Percentiles rank a stretch among this genome's conserved stretches.
These are phyloP conservation scores for Pichia membranifaciens DNA, from an alignment of 805 yeast genomes.

Conservation along the genomic window DNA sequence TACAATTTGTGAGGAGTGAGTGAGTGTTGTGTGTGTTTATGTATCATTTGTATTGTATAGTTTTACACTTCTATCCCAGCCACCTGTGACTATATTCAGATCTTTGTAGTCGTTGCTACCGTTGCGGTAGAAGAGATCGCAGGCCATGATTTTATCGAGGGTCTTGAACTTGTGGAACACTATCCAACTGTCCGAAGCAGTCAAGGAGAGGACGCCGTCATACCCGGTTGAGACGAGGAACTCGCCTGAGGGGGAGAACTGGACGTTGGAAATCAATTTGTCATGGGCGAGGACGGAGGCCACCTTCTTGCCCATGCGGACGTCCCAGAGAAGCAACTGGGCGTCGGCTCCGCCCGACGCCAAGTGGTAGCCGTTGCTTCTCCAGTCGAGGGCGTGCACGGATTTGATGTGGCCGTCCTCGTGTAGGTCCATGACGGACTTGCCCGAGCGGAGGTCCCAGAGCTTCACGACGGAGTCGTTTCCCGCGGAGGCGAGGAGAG, in stretches of 20 bases:
- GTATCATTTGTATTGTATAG: constrained; percentile 26
- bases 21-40: not conserved
- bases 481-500: constrained; percentile 71
- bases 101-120: constrained; percentile 27
- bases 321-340: constrained; percentile 78
- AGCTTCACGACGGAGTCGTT: constrained; percentile 64
- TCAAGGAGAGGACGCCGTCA: constrained; percentile 59
- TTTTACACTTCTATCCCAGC: constrained; percentile 82
- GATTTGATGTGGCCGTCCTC: constrained; percentile 60
- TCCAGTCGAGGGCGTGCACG: constrained; percentile 66
- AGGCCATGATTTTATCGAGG: constrained; percentile 65
- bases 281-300: constrained; percentile 67
- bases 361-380: constrained; percentile 65
- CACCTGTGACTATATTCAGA: constrained; percentile 49
- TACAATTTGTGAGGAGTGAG: constrained; percentile 32
- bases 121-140: constrained; percentile 44
- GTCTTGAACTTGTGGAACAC: constrained; percentile 47
- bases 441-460: constrained; percentile 87
- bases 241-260: constrained; percentile 40
- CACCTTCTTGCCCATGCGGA: constrained; percentile 40
- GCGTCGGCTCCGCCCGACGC: constrained; percentile 87
- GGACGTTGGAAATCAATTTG: constrained; percentile 61
- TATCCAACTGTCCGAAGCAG: constrained; percentile 70
- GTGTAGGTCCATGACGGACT: constrained; percentile 47
- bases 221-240: constrained; percentile 59